Evolutionary conservation across 176 grass and related monocot genomes (phyloP), one percentile per base, ranked within the genome.

Genomic region (Themeda triandra): DNA sequence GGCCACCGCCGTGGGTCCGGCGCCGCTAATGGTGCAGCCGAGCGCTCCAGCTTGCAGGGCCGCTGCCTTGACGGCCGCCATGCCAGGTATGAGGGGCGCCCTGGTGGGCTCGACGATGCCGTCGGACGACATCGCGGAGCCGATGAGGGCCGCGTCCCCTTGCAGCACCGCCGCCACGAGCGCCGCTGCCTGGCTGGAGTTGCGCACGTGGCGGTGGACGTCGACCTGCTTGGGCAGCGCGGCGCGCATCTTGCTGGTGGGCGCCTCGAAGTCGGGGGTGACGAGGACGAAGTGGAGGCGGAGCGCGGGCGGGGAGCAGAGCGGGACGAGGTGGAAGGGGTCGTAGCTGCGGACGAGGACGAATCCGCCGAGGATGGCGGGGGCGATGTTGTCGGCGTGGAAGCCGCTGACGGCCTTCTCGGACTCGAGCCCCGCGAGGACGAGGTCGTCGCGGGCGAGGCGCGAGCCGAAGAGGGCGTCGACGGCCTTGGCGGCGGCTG

Each of bases 361-460:
- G 64, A 67, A 33, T 17, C 65, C 65, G 65, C 65, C 65, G 65
- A 35, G 65, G 65, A 68, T 68, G 31, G 65, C 31, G 5, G 63
- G 63, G 27, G 63, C 63, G 27, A 65, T 65, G 28, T 65, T 65
- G 63, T 65, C 63, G 63, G 63, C 65, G 31, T 68, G 65, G 65
- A 68, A 68, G 65, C 65, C 65, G 65, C 65, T 68, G 65, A 68
- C 31, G 31, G 65, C 65, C 65, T 68, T 68, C 65, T 68, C 65
- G 17, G 65, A 68, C 65, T 68, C 65, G 65, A 68, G 65, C 0
- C 87, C 93, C 63, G 63, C 63, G 63, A 65, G 63, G 63, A 65
- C 63, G 63, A 65, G 63, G 63, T 65, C 28, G 28, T 31, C 27
- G 63, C 25, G 13, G 27, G 13, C 27, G 28, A 65, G 63, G 63